Conservation (phyloP, 148 eudicot species). For the Dysphania ambrosioides region DNA sequence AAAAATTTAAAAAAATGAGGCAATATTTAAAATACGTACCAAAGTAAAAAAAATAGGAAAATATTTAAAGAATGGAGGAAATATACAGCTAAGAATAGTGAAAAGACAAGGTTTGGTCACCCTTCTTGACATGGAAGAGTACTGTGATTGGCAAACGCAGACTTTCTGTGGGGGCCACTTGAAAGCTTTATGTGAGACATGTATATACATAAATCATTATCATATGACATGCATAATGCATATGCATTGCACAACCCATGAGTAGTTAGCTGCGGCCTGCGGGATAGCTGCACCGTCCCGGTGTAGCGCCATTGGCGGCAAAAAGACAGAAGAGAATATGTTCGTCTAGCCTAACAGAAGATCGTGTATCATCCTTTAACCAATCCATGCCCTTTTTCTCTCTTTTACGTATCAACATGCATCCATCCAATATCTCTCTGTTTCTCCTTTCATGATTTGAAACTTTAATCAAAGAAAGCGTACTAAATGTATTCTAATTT, state of each 20-base stretch:
- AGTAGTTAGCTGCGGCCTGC: neutral
- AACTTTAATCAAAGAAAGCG: slow-evolving; percentile 18
- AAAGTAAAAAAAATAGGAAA: no score
- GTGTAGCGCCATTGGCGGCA: neutral
- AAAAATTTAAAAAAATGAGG: no score
- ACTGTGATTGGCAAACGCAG: slow-evolving; percentile 12
- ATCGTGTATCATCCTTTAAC: slow-evolving; percentile 28
- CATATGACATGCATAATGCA: neutral
- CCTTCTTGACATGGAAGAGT: neutral
- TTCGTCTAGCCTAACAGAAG: slow-evolving; percentile 22
- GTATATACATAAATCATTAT: neutral
- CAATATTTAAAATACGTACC: no score
- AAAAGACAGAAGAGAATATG: slow-evolving; percentile 22
- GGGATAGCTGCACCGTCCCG: neutral
- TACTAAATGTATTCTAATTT: neutral
- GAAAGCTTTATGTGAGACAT: neutral
- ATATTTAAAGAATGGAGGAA: no score
- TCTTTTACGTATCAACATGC: slow-evolving; percentile 30
- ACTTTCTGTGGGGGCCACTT: neutral
- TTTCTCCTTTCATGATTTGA: slow-evolving; percentile 17
- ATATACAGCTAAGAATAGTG: no score
- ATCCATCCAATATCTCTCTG: slow-evolving; percentile 25
- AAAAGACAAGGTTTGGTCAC: neutral
- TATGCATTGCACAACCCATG: no score
- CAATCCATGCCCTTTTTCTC: slow-evolving; percentile 18